These are phyloP conservation scores for Aotearoamyces nothofagi DNA, from an alignment of 2,329 filamentous ascomycete genomes.

Conservation along the genomic window DNA sequence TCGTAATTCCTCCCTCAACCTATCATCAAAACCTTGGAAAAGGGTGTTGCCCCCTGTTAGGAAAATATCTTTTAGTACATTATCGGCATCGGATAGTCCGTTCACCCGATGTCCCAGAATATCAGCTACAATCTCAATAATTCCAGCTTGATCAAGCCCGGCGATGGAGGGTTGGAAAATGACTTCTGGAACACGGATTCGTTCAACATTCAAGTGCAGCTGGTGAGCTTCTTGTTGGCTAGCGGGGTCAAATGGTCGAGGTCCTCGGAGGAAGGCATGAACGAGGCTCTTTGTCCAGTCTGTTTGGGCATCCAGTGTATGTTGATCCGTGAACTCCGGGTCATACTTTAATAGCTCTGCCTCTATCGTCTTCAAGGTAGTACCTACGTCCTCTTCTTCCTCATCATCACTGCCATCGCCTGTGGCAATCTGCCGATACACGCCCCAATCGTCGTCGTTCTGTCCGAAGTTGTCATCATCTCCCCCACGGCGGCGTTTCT, in stretches of 20 bases:
- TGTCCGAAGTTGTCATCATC: conserved; percentile 96
- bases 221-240: conserved; percentile 72
- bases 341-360: conserved; percentile 76
- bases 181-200: conserved; percentile 85
- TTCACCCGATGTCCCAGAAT: conserved; percentile 73
- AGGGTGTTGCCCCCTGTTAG: conserved; percentile 86
- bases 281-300: conserved; percentile 91
- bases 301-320: conserved; percentile 79
- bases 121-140: conserved; percentile 82
- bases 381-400: conserved; percentile 75
- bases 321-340: conserved; percentile 76
- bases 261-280: conserved; percentile 80
- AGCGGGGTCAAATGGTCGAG: conserved; percentile 69
- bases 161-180: conserved; percentile 88
- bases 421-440: conserved; percentile 84
- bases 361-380: conserved; percentile 62
- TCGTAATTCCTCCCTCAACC: conserved; percentile 57
- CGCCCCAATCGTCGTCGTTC: conserved; percentile 95
- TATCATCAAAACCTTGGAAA: conserved; percentile 75
- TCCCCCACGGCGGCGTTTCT: conserved; percentile 71
- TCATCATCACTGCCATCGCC: conserved; percentile 76
- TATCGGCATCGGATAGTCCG: conserved; percentile 29
- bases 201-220: conserved; percentile 90
- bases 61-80: conserved; percentile 76
- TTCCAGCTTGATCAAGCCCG: conserved; percentile 81